phyloP scores from a whole-genome alignment of 1,139 yeast species.

The Casaregolazyma suthepensis region DNA sequence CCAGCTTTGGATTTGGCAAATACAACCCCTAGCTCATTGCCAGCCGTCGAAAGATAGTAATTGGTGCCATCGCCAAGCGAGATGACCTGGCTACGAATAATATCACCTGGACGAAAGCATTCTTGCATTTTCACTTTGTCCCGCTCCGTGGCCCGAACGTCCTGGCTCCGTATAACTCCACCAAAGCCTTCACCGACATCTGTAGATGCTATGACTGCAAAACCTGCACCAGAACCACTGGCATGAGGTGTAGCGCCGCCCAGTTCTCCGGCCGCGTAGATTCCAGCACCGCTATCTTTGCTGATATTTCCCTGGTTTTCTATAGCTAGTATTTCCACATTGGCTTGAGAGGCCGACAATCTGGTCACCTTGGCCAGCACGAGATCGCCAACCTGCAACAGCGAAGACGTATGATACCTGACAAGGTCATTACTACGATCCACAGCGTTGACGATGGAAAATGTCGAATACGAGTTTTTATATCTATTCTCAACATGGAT shows the following conservation, averaged over 20 bases:
- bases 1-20: constrained; percentile 59
- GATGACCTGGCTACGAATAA: constrained; percentile 66
- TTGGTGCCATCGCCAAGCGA: constrained; percentile 92
- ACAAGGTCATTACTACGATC: constrained; percentile 23
- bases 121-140: constrained; percentile 78
- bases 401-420: constrained; percentile 33
- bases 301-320: constrained; percentile 58
- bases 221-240: constrained; percentile 27
- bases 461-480: constrained; percentile 26
- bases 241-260: constrained; percentile 40
- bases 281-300: constrained; percentile 62
- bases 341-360: constrained; percentile 64
- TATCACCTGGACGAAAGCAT: constrained; percentile 86
- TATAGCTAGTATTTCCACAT: constrained; percentile 75
- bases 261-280: constrained; percentile 43
- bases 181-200: constrained; percentile 89
- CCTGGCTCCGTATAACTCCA: constrained; percentile 83
- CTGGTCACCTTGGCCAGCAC: constrained; percentile 74
- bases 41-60: constrained; percentile 83
- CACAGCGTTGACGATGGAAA: constrained; percentile 16
- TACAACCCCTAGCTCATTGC: constrained; percentile 88
- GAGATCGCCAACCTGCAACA: constrained; percentile 81
- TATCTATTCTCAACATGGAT: constrained; percentile 36
- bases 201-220: constrained; percentile 34
- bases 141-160: constrained; percentile 83